A percentile compares a stretch with the other conserved stretches of the same genome.
These are phyloP conservation scores for Penicillium parvum DNA, from an alignment of 495 filamentous ascomycete species.

Conservation along the genomic window DNA sequence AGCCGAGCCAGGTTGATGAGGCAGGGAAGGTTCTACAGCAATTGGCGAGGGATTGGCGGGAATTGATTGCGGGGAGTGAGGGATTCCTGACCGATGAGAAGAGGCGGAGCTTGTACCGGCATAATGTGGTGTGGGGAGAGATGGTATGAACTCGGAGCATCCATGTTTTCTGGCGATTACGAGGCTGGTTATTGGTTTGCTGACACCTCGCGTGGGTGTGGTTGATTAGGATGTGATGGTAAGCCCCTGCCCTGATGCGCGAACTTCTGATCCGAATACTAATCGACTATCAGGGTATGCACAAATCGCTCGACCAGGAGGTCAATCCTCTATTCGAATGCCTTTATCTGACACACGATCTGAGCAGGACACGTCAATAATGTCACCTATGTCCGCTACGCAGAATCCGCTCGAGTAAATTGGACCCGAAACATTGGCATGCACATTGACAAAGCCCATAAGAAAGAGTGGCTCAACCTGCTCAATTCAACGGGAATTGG, in stretches of 20 bases:
- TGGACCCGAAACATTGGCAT: constrained; percentile 75
- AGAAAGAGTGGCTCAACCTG: constrained; percentile 65
- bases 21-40: constrained; percentile 58
- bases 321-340: not conserved
- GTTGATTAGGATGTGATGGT: constrained; percentile 53
- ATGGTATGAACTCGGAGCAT: constrained; percentile 67
- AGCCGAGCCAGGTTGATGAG: constrained; percentile 52
- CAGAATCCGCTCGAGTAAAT: constrained; percentile 78
- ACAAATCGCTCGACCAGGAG: not conserved
- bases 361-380: constrained; percentile 79
- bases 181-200: not conserved
- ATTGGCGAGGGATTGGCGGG: constrained; percentile 71
- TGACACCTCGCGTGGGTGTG: constrained; percentile 9
- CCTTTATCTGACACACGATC: not conserved
- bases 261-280: no score
- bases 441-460: constrained; percentile 61
- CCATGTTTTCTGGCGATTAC: not conserved
- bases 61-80: constrained; percentile 70
- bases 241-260: constrained; percentile 21
- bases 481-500: constrained; percentile 62
- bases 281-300: constrained; percentile 28
- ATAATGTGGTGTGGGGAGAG: constrained; percentile 84
- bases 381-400: constrained; percentile 76
- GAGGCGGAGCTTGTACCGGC: constrained; percentile 62
- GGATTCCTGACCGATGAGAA: constrained; percentile 70